A percentile compares a stretch with the other conserved stretches of the same genome.
Conservation (phyloP, 1,139 yeast species). For the Zygosaccharomyces sapae region DNA sequence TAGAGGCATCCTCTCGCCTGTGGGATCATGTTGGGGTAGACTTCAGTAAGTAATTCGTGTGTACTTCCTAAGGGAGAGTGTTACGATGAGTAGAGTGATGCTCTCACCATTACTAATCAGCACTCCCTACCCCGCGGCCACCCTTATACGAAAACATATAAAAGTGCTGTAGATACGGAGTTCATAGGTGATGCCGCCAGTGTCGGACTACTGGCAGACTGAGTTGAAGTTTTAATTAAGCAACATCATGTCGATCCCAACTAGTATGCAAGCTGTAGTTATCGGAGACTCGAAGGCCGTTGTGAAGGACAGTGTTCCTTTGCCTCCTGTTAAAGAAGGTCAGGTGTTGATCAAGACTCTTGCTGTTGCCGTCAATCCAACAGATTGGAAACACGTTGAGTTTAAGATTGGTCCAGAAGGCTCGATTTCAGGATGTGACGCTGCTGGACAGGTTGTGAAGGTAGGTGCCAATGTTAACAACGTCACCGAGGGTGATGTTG, state of each 20-base stretch:
- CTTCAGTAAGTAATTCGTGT: too few species aligned
- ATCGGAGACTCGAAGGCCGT: constrained; percentile 31
- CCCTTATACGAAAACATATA: too few species aligned
- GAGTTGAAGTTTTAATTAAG: too few species aligned
- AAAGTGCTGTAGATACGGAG: too few species aligned
- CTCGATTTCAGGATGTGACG: constrained; percentile 53
- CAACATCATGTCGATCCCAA: neutral
- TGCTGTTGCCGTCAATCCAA: constrained; percentile 67
- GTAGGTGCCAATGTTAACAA: constrained; percentile 54
- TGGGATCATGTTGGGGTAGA: too few species aligned
- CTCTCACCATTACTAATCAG: too few species aligned
- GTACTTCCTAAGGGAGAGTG: too few species aligned
- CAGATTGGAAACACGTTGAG: constrained; percentile 65
- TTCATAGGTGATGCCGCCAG: too few species aligned
- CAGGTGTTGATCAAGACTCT: constrained; percentile 51
- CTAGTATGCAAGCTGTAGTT: constrained; percentile 36
- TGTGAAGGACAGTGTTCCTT: constrained; percentile 35
- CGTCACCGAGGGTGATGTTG: constrained; percentile 52
- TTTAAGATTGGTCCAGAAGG: constrained; percentile 43
- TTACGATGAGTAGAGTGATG: too few species aligned
- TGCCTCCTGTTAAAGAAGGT: constrained; percentile 42
- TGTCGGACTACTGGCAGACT: too few species aligned
- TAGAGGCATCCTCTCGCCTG: too few species aligned
- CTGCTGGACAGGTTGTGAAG: constrained; percentile 54
- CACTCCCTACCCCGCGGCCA: too few species aligned